Evolutionary conservation across 345 rosid genomes (phyloP), one percentile per base, ranked within the genome.

Genomic region (Corchorus capsularis): DNA sequence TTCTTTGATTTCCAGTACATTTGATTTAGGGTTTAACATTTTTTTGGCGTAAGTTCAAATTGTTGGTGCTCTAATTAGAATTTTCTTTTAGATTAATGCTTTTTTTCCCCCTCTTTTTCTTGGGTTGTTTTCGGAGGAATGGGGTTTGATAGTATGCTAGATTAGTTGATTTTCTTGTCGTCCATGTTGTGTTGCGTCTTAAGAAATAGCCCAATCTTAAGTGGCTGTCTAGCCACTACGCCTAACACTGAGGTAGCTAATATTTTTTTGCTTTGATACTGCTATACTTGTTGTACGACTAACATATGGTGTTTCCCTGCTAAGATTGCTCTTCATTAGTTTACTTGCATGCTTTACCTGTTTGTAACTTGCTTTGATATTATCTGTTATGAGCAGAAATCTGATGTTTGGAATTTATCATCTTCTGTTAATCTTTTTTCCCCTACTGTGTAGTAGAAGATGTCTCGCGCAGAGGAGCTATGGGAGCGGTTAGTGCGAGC

Each of bases 401-500:
- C 27, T 69, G 60, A 50, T 52, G 60, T 69, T 69, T 69, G 73
- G 15, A 3, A 32, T 69, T 69, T 50, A 52, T n/a, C 59, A 15
- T 50, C 45, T 50, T 54, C 43, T 69, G 45, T 32, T 50, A 20
- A 61, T 39, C 17, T 16, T 47, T 35, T 71, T 39, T 1, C 37
- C 34, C 22, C 4, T 43, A 60, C 19, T 80, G 22, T 69, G 59
- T 15, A n/a, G 16, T 72, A 76, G 88, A 74, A 86, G 77, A 94
- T 95, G 99, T 89, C 98, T 70, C 85, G 85, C 76, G 93, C 79
- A 3, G 99, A 93, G 85, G 86, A 85, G 64, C 83, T 82, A 6
- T 96, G 97, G 99, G 99, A 93, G 88, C 81, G 92, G 86, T 82
- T 96, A 43, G 99, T 96, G 0, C 84, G 90, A 55, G 98, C 98